Conservation (phyloP, 495 filamentous ascomycete genomes). For the Hypoxylon cercidicola region DNA sequence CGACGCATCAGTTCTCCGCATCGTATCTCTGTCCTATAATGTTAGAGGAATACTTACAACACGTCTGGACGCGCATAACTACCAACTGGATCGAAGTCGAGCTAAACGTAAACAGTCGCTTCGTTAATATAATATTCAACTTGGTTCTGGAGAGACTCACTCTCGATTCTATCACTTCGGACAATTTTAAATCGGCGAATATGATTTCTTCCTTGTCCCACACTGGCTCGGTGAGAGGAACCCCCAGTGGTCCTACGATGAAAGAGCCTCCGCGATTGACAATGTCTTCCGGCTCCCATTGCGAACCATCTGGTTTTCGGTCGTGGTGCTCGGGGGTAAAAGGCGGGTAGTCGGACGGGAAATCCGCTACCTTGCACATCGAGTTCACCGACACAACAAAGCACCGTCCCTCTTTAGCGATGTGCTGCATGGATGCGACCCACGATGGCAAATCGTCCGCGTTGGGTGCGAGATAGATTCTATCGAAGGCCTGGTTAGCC, state of each 20-base stretch:
- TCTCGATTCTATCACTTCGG: conserved; percentile 50
- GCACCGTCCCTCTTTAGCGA: conserved; percentile 56
- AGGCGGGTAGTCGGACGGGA: conserved; percentile 55
- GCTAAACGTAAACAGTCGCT: conserved; percentile 34
- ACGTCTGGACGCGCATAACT: conserved; percentile 56
- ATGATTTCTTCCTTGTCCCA: conserved; percentile 55
- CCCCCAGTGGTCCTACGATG: conserved; percentile 52
- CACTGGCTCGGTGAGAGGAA: conserved; percentile 50
- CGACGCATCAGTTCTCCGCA: conserved; percentile 12
- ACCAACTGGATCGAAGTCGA: conserved; percentile 56
- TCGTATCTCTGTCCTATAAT: background rate
- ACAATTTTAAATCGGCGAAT: conserved; percentile 49
- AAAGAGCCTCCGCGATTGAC: conserved; percentile 54
- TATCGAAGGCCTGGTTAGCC: conserved; percentile 23
- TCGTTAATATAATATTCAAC: background rate
- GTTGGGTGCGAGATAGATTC: conserved; percentile 55
- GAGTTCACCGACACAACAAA: conserved; percentile 56
- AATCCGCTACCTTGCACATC: conserved; percentile 55
- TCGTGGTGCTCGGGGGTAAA: conserved; percentile 52
- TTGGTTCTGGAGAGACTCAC: conserved; percentile 36
- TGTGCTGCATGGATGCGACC: conserved; percentile 58
- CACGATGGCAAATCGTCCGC: conserved; percentile 54
- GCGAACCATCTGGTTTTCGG: conserved; percentile 49
- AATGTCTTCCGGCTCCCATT: conserved; percentile 50
- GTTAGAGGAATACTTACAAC: conserved; percentile 47